These are phyloP conservation scores for Lecanosticta acicola DNA, from an alignment of 2,329 filamentous ascomycete species.

Conservation along the genomic window DNA sequence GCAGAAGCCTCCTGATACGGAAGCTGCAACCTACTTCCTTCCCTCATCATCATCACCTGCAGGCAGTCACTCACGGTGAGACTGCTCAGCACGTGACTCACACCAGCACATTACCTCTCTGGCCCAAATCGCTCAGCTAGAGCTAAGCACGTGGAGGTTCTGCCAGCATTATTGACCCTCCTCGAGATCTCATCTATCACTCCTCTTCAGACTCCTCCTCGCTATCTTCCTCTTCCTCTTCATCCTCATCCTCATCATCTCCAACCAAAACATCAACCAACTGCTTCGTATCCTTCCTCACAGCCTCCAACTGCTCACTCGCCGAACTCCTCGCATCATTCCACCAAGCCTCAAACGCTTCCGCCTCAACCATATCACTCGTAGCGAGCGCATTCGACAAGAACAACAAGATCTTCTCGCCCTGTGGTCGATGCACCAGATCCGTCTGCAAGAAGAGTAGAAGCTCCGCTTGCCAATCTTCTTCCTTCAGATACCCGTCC, in stretches of 20 bases:
- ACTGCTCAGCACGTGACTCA: background rate
- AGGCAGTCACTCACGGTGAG: background rate
- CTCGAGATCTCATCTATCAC: background rate
- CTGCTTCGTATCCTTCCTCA: slow-evolving; percentile 68
- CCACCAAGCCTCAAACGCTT: slow-evolving; percentile 88
- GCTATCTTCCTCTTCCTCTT: slow-evolving; percentile 47
- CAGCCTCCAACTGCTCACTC: slow-evolving; percentile 61
- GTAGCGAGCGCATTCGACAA: slow-evolving; percentile 80
- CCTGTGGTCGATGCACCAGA: slow-evolving; percentile 59
- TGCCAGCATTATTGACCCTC: slow-evolving; percentile 5
- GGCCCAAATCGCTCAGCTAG: too few relatives aligned
- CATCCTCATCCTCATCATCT: slow-evolving; percentile 63
- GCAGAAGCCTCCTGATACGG: too few relatives aligned
- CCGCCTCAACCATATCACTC: slow-evolving; percentile 79
- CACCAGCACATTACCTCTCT: too few relatives aligned
- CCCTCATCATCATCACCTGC: background rate
- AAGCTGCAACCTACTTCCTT: too few relatives aligned
- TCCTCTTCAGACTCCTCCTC: slow-evolving; percentile 19
- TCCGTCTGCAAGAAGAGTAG: slow-evolving; percentile 77
- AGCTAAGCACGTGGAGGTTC: too few relatives aligned
- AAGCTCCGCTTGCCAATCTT: slow-evolving; percentile 76
- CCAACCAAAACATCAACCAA: slow-evolving; percentile 76
- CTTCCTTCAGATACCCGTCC: slow-evolving; percentile 44
- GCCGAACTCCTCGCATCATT: slow-evolving; percentile 62
- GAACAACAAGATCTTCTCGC: slow-evolving; percentile 65